Base-by-base conservation (phyloP, 2,329 filamentous ascomycete genomes). In the Venturia oleaginea region DNA sequence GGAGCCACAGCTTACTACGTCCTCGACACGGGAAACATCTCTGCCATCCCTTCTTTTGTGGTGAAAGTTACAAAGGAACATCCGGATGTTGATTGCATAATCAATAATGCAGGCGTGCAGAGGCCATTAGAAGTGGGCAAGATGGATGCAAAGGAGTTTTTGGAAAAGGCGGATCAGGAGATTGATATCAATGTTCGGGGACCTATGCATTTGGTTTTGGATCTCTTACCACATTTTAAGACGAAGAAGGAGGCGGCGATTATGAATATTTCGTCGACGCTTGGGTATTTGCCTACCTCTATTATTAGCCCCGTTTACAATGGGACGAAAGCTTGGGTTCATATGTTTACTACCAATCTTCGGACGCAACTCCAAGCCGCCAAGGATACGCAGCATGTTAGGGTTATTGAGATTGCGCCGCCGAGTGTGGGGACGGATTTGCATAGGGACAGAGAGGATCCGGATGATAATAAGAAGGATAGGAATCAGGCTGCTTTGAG, bases 51-150 rank as follows among this genome's bases (percentile, higher is more conserved):
- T 0, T 54, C 62, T 0, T 84, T 85, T 66, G 72, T 81, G 63
- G 65, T 76, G 51, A 76, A 75, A 19, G 69, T 85, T 51, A 78
- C 75, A 3, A 67, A 66, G 2, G 78, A 83, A 6, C 79, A 85
- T 68, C 81, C 80, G 0, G 79, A 83, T 6, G 70, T 85, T 2
- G 83, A 86, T 71, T 85, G 82, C 67, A 70, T 86, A 0, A 74
- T 86, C 69, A 86, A 85, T 73, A 85, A 86, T 64, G 83, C 83
- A 0, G 83, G 83, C 1, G 80, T 85, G 0, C 83, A 86, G 69
- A 73, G 81, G 2, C 83, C 82, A 0, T 76, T 86, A 1, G 71
- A 81, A 19, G 74, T 83, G 0, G 6, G 13, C 17, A 62, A 62
- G 22, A 76, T 75, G 69, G 66, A 67, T 10, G 64, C 66, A 15